These are phyloP conservation scores for Boechera retrofracta DNA, from an alignment of 345 rosid genomes.

Conservation along the genomic window DNA sequence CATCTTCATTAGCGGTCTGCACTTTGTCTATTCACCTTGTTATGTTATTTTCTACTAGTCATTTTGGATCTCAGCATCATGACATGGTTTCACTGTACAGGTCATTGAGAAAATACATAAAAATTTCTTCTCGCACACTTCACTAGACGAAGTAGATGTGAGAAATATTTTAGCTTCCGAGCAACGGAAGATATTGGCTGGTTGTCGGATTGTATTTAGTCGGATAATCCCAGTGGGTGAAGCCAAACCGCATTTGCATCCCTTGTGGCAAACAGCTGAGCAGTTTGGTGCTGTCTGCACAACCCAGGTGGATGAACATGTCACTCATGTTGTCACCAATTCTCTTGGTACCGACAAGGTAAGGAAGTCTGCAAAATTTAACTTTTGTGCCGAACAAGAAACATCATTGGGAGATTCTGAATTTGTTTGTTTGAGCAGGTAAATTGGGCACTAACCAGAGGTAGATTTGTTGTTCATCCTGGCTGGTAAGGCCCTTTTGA, in stretches of 20 bases:
- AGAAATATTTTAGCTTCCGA: constrained; percentile 84
- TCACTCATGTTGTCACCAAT: constrained; percentile 96
- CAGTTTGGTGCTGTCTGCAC: constrained; percentile 98
- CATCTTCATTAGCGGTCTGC: constrained; percentile 91
- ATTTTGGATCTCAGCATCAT: constrained; percentile 29
- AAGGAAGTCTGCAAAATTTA: constrained; percentile 24
- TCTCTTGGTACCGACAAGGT: constrained; percentile 99
- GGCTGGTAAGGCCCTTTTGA: constrained; percentile 75
- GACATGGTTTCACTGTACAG: constrained; percentile 50
- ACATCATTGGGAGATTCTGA: constrained; percentile 18
- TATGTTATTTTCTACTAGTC: constrained; percentile 22
- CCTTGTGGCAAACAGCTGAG: constrained; percentile 96
- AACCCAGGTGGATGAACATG: constrained; percentile 84
- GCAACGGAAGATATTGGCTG: constrained; percentile 82
- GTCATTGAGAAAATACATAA: constrained; percentile 90
- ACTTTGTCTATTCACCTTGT: constrained; percentile 13
- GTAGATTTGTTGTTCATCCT: constrained; percentile 89
- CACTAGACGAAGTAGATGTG: constrained; percentile 85
- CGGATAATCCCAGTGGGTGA: constrained; percentile 94
- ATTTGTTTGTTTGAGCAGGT: constrained; percentile 64
- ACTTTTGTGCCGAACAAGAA: not conserved
- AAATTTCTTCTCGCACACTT: constrained; percentile 69
- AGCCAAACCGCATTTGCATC: constrained; percentile 92
- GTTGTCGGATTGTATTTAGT: constrained; percentile 90
- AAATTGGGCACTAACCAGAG: constrained; percentile 83